Percentiles rank a stretch among this genome's conserved stretches.
Evolutionary conservation across 805 yeast genomes (phyloP).

Genomic region (Naumovozyma castellii): DNA sequence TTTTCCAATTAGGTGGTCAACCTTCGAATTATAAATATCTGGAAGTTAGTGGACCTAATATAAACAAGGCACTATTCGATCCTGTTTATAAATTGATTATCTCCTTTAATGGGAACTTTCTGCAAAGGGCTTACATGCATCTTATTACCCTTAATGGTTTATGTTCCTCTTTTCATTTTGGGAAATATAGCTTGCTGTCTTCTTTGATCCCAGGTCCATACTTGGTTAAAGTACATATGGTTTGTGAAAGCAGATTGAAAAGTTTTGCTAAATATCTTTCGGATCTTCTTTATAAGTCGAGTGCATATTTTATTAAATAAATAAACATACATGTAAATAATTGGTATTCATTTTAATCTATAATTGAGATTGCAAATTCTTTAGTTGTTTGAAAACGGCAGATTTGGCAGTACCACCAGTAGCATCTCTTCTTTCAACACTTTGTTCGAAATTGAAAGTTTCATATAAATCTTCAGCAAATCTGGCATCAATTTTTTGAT

Average conservation of each 20-base stretch:
- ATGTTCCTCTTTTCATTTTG: constrained; percentile 12
- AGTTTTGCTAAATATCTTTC: not conserved
- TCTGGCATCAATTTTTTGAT: constrained; percentile 67
- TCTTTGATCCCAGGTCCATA: not conserved
- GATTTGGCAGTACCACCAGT: constrained; percentile 94
- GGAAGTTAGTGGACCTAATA: constrained; percentile 18
- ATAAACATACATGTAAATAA: not conserved
- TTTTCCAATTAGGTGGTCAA: constrained; percentile 25
- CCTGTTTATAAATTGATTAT: constrained; percentile 24
- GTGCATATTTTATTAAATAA: no score
- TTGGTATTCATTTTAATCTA: not conserved
- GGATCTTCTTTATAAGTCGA: no score
- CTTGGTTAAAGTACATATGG: not conserved
- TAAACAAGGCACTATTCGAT: constrained; percentile 14
- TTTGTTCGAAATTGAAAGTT: constrained; percentile 84
- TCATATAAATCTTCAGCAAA: constrained; percentile 72
- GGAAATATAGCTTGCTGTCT: constrained; percentile 15
- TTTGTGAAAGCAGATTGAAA: not conserved
- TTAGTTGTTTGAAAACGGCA: constrained; percentile 74
- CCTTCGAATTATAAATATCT: constrained; percentile 27
- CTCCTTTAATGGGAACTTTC: constrained; percentile 14
- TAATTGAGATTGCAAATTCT: constrained; percentile 26
- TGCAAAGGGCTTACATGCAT: constrained; percentile 8
- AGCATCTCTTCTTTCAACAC: constrained; percentile 94
- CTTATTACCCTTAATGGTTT: constrained; percentile 11